These are phyloP conservation scores for Trichophyton benhamiae DNA, from an alignment of 2,329 filamentous ascomycete species.

Conservation along the genomic window DNA sequence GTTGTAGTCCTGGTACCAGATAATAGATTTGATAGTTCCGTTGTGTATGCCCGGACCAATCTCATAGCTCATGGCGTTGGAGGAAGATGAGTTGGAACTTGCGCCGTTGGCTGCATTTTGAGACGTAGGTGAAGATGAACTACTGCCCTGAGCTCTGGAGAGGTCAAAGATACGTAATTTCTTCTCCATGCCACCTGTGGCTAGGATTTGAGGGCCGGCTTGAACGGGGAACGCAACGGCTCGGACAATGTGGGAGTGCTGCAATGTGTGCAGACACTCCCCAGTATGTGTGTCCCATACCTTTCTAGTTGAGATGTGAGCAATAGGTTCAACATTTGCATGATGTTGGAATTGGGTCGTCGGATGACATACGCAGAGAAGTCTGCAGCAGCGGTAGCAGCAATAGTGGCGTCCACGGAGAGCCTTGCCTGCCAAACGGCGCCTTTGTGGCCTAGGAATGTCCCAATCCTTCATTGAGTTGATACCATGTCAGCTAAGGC, in stretches of 20 bases:
- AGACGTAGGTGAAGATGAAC: slow-evolving; percentile 29
- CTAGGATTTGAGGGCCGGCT: slow-evolving; percentile 63
- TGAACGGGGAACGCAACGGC: slow-evolving; percentile 81
- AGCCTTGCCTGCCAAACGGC: slow-evolving; percentile 93
- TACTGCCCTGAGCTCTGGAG: slow-evolving; percentile 40
- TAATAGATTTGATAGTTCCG: slow-evolving; percentile 87
- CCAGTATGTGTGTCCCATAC: slow-evolving; percentile 96
- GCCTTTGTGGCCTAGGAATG: slow-evolving; percentile 95
- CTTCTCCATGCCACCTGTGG: slow-evolving; percentile 92
- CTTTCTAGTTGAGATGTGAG: slow-evolving; percentile 46
- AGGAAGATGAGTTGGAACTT: slow-evolving; percentile 24
- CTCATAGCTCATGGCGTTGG: slow-evolving; percentile 60
- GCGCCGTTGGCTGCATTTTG: slow-evolving; percentile 25
- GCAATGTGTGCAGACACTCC: slow-evolving; percentile 72
- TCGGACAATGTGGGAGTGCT: slow-evolving; percentile 91
- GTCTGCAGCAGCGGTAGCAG: slow-evolving; percentile 88
- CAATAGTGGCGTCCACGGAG: slow-evolving; percentile 73
- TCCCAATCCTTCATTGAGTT: slow-evolving; percentile 59
- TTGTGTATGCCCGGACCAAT: slow-evolving; percentile 75
- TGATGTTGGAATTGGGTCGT: not conserved
- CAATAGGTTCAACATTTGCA: not conserved
- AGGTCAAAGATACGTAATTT: slow-evolving; percentile 91
- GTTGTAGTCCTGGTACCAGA: slow-evolving; percentile 83
- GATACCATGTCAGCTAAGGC: slow-evolving; percentile 3
- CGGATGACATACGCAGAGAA: slow-evolving; percentile 66